Evolutionary conservation across 441 rosid genomes (phyloP).

Genomic region (Manihot esculenta): DNA sequence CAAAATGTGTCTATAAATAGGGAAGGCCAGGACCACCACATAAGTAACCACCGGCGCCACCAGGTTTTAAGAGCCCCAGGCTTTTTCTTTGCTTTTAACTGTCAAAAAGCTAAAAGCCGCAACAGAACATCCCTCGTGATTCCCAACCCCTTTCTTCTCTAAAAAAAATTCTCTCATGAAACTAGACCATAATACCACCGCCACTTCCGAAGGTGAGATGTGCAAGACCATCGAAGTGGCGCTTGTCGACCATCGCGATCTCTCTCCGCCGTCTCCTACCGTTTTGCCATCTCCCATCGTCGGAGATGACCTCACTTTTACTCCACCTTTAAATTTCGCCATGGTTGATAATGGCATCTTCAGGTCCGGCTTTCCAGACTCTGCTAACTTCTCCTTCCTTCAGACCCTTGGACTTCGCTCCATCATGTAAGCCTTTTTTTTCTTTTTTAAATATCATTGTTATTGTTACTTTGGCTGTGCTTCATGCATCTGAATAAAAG

Average conservation of each 20-base stretch:
- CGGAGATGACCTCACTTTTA: constrained; percentile 48
- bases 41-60: constrained; percentile 21
- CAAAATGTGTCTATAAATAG: constrained; percentile 28
- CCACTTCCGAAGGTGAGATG: constrained; percentile 22
- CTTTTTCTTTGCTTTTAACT: constrained; percentile 16
- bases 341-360: constrained; percentile 84
- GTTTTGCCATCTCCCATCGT: constrained; percentile 15
- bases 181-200: constrained; percentile 27
- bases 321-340: constrained; percentile 74
- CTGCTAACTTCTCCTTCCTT: constrained; percentile 63
- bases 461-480: too few species aligned
- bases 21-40: constrained; percentile 12
- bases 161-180: constrained; percentile 33
- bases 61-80: neutral
- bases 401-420: constrained; percentile 75
- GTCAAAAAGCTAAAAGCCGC: constrained; percentile 19
- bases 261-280: constrained; percentile 13
- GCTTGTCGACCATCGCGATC: constrained; percentile 40
- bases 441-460: too few species aligned
- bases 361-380: constrained; percentile 78
- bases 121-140: constrained; percentile 30
- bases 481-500: too few species aligned
- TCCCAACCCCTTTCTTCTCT: constrained; percentile 13
- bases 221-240: constrained; percentile 51
- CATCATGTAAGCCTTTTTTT: constrained; percentile 55